Percentiles rank a stretch among this genome's conserved stretches.
These are phyloP conservation scores for Postia placenta DNA, from an alignment of 768 basidiomycete species.

Conservation along the genomic window DNA sequence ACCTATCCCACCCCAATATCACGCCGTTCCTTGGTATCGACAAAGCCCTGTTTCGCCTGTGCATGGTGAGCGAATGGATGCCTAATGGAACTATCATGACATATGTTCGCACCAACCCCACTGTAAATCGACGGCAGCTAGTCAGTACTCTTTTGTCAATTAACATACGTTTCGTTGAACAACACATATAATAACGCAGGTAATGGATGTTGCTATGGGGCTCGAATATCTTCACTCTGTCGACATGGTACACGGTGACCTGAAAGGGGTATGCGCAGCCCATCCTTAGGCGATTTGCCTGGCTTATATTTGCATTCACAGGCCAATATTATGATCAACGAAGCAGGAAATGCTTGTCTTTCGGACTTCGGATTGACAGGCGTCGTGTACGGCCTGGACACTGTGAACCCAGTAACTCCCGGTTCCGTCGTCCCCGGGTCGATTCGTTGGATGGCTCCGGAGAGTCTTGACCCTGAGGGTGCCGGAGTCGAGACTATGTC, in stretches of 20 bases:
- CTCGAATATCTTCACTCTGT: conserved; percentile 18
- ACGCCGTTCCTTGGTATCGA: conserved; percentile 11
- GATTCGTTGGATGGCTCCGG: conserved; percentile 18
- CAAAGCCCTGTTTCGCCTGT: conserved; percentile 2
- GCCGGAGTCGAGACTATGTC: neutral
- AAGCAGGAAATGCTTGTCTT: conserved; percentile 12
- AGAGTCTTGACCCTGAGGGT: conserved; percentile 10
- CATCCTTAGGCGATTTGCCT: neutral
- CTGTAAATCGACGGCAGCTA: conserved; percentile 6
- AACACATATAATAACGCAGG: conserved; percentile 4
- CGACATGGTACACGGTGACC: conserved; percentile 19
- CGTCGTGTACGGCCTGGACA: conserved; percentile 8
- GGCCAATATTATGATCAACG: conserved; percentile 21
- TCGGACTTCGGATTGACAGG: conserved; percentile 21
- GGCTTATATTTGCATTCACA: neutral
- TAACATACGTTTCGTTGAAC: neutral
- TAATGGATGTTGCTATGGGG: conserved; percentile 14
- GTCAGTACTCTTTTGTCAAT: conserved; percentile 10
- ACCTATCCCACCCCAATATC: conserved; percentile 13
- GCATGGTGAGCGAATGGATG: conserved; percentile 14
- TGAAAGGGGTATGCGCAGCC: conserved; percentile 16
- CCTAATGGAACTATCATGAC: conserved; percentile 6
- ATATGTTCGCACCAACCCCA: conserved; percentile 9
- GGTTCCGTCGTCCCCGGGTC: conserved; percentile 2
- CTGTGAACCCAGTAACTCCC: neutral